Evolutionary conservation across 176 grass and related monocot genomes (phyloP), one percentile per base, ranked within the genome.

Genomic region (Areca catechu): DNA sequence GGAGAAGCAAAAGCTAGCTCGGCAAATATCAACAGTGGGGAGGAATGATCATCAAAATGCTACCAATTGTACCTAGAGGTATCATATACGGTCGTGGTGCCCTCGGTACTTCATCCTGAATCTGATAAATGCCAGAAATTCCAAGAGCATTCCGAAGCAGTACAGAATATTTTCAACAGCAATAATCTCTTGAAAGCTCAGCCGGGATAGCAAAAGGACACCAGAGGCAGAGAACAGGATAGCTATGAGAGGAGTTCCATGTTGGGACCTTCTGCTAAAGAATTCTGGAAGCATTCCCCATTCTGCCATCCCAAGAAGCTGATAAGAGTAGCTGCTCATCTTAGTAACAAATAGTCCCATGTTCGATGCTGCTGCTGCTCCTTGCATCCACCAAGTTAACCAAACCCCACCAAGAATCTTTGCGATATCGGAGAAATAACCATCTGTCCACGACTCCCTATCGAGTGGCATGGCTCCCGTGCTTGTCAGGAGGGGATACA

Each of bases 61-160:
- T 53, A 2, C 91, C 83, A 6, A 82, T 28, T 0, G 91, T 86
- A 30, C 83, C 91, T 15, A 96, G 57, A 1, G 86, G 91, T 19
- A 96, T 71, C 62, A 62, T 89, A 62, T 68, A 96, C 4, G 91
- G 91, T 5, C 86, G 73, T 5, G 77, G 55, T 16, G 77, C 62
- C 3, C 62, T 79, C 0, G 80, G 80, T 88, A 69, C 47, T 68
- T 81, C 15, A 84, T 17, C 73, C 91, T 76, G 5, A 82, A 71
- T 63, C 71, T 86, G 64, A 96, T 67, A 70, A 96, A 96, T 47
- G 92, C 92, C 3, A 96, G 73, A 75, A 96, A 96, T 52, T 96
- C 92, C 56, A 96, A 20, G 24, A 96, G 79, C 92, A 96, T 96
- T n/a, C 92, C 92, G 0, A 88, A 87, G 70, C 86, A 96, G 68